Evolutionary conservation across 805 yeast genomes (phyloP).

Genomic region (Diddensiella santjacobensis): DNA sequence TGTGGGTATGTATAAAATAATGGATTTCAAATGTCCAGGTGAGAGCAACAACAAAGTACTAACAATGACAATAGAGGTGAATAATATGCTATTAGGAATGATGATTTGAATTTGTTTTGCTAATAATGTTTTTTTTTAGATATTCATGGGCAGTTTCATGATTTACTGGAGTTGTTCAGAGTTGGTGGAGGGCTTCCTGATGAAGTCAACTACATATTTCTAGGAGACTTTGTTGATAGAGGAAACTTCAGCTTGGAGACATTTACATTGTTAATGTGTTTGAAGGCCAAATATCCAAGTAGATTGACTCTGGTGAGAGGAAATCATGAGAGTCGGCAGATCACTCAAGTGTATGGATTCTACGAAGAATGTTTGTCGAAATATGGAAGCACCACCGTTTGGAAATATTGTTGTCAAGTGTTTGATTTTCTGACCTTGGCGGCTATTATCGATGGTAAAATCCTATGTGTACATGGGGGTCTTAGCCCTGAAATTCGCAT

Average conservation of each 20-base stretch:
- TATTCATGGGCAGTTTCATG: conserved; percentile 98
- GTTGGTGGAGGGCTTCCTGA: conserved; percentile 91
- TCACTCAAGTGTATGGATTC: conserved; percentile 98
- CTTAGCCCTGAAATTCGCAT: conserved; percentile 94
- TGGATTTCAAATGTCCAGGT: no score
- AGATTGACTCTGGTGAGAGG: conserved; percentile 90
- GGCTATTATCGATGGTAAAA: conserved; percentile 92
- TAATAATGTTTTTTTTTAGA: no score
- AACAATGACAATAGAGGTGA: conserved; percentile 10
- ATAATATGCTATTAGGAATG: background rate
- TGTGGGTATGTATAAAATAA: conserved; percentile 56
- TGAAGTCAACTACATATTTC: conserved; percentile 73
- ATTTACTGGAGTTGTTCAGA: conserved; percentile 81
- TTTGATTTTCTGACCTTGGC: conserved; percentile 91
- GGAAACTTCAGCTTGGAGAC: conserved; percentile 96
- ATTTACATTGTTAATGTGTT: conserved; percentile 86
- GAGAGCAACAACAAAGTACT: no score
- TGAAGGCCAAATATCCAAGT: conserved; percentile 83
- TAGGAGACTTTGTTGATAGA: conserved; percentile 96
- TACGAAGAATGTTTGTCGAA: conserved; percentile 93
- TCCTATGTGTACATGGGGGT: conserved; percentile 96
- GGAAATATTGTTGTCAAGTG: conserved; percentile 96
- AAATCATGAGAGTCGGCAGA: conserved; percentile 95
- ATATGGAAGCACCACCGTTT: conserved; percentile 90
- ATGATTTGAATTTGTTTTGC: no score